phyloP scores from a whole-genome alignment of 345 rosid species.

The Nephelium lappaceum region DNA sequence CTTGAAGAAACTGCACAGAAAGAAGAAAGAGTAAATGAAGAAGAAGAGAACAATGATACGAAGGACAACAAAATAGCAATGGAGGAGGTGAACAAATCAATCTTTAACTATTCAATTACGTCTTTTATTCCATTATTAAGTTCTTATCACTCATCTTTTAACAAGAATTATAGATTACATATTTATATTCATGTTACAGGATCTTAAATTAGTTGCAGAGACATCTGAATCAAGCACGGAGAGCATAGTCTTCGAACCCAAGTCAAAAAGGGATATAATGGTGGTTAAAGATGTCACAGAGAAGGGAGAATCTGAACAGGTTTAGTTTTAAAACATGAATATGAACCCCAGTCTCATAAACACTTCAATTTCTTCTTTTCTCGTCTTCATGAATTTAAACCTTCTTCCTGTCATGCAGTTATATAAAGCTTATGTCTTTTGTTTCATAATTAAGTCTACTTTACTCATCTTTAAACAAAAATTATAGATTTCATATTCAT shows the following conservation, averaged over 20 bases:
- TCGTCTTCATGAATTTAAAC: not conserved
- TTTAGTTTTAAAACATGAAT: not conserved
- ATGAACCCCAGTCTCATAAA: slow-evolving; percentile 3
- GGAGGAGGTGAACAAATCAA: slow-evolving; percentile 26
- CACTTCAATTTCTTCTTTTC: not conserved
- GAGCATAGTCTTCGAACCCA: not conserved
- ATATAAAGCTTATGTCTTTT: not conserved
- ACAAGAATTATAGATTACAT: not conserved
- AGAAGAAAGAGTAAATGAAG: slow-evolving; percentile 15
- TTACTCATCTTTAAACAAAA: too few species aligned
- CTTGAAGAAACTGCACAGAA: slow-evolving; percentile 10
- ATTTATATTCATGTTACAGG: not conserved
- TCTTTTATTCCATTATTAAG: not conserved
- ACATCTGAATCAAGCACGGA: slow-evolving; percentile 8
- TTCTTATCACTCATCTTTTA: not conserved
- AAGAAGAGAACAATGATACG: slow-evolving; percentile 13
- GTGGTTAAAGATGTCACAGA: slow-evolving; percentile 25
- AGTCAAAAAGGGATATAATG: slow-evolving; percentile 6
- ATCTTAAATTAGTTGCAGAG: not conserved
- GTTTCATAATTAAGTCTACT: too few species aligned
- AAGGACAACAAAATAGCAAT: not conserved
- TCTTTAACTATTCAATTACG: not conserved
- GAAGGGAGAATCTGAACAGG: slow-evolving; percentile 40
- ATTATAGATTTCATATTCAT: not conserved
- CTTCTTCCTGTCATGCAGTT: not conserved